Conservation (phyloP, 345 rosid species). For the Bruguiera parviflora region DNA sequence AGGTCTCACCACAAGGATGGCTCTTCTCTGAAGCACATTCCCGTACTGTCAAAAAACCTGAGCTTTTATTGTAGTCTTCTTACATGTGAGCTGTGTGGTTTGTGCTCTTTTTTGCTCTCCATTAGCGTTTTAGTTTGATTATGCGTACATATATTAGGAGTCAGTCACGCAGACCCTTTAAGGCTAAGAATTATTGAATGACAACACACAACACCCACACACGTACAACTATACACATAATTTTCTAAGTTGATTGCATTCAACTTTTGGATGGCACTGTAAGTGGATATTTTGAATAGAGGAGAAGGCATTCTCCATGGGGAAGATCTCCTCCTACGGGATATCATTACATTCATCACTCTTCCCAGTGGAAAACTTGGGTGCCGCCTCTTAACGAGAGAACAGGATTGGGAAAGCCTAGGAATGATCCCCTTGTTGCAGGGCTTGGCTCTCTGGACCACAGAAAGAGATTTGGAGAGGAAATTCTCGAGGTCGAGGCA, state of each 20-base stretch:
- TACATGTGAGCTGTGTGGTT: conserved; percentile 5
- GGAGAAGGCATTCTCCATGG: conserved; percentile 25
- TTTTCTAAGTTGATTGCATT: not conserved
- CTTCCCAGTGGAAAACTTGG: conserved; percentile 25
- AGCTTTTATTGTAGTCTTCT: conserved; percentile 11
- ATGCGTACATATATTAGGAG: not conserved
- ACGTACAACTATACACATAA: not conserved
- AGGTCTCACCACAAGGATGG: conserved; percentile 14
- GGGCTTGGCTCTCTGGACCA: conserved; percentile 10
- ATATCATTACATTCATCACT: conserved; percentile 11
- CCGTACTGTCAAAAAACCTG: conserved; percentile 10
- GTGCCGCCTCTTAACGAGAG: conserved; percentile 25
- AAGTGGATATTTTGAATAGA: conserved; percentile 12
- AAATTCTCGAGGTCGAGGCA: too few species aligned
- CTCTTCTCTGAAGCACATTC: conserved; percentile 7
- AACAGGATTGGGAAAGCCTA: conserved; percentile 28
- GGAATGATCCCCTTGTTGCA: conserved; percentile 26
- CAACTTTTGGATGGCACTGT: not conserved
- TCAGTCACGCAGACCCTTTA: not conserved
- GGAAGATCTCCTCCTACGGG: conserved; percentile 16
- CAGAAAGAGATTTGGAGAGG: too few species aligned
- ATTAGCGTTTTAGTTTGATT: conserved; percentile 18
- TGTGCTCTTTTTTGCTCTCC: conserved; percentile 22
- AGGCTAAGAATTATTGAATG: too few species aligned
- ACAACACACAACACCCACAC: not conserved